Evolutionary conservation across 1,284 basidiomycete species (phyloP).

Genomic region (Inonotus obliquus): DNA sequence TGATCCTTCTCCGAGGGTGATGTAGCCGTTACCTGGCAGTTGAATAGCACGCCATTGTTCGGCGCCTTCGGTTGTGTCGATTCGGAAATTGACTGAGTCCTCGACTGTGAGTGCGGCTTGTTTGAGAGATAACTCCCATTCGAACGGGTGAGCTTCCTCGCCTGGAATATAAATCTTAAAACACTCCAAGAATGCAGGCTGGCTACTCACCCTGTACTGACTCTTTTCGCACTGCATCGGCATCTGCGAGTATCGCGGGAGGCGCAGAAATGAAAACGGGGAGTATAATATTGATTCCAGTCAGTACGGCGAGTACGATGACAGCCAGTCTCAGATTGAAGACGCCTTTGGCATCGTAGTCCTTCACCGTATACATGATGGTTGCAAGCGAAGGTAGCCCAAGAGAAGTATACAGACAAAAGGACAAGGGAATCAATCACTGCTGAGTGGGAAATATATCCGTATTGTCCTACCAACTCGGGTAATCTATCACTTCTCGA

Average conservation of each 20-base stretch:
- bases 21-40: conserved; percentile 13
- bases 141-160: background rate
- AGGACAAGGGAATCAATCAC: background rate
- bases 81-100: conserved; percentile 18
- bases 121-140: conserved; percentile 10
- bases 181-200: background rate
- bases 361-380: background rate
- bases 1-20: conserved; percentile 9
- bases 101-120: conserved; percentile 16
- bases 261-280: conserved; percentile 10
- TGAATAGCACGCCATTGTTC: conserved; percentile 15
- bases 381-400: background rate
- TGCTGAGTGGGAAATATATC: background rate
- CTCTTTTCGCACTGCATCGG: background rate
- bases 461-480: background rate
- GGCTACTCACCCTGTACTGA: background rate
- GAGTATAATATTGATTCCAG: conserved; percentile 13
- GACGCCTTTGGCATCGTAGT: background rate
- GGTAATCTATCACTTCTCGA: background rate
- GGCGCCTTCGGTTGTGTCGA: conserved; percentile 14
- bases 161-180: background rate
- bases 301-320: conserved; percentile 2
- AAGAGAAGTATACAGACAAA: background rate
- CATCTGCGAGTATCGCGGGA: background rate
- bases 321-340: conserved; percentile 1